A percentile compares a stretch with the other conserved stretches of the same genome.
Conservation (phyloP, 1,139 yeast genomes). For the Suhomyces atakaporum region DNA sequence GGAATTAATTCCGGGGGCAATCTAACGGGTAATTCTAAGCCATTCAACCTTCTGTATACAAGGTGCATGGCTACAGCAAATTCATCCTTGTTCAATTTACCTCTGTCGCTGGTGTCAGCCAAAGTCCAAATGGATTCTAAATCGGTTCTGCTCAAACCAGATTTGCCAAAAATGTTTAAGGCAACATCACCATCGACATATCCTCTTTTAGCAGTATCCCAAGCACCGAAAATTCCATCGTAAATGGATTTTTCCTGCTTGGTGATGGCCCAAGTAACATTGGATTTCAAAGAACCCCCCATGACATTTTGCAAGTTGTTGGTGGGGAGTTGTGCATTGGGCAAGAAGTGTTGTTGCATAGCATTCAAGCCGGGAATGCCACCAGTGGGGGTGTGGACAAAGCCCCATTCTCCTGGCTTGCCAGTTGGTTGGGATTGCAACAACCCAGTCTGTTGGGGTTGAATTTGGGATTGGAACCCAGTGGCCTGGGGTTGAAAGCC, state of each 20-base stretch:
- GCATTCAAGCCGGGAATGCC: slow-evolving; percentile 77
- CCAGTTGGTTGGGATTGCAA: slow-evolving; percentile 63
- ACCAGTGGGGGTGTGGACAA: slow-evolving; percentile 70
- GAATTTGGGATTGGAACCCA: slow-evolving; percentile 14
- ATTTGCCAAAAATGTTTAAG: slow-evolving; percentile 82
- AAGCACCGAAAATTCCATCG: slow-evolving; percentile 84
- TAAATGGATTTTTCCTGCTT: slow-evolving; percentile 85
- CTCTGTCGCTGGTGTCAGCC: slow-evolving; percentile 69
- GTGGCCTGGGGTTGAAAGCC: slow-evolving; percentile 7
- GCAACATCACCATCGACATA: slow-evolving; percentile 79
- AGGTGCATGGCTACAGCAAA: slow-evolving; percentile 85
- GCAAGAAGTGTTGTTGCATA: slow-evolving; percentile 76
- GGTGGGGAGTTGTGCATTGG: slow-evolving; percentile 48
- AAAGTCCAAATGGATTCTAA: slow-evolving; percentile 89
- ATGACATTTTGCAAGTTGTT: slow-evolving; percentile 50
- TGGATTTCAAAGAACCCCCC: slow-evolving; percentile 53
- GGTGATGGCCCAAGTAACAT: slow-evolving; percentile 74
- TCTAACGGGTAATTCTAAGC: slow-evolving; percentile 68
- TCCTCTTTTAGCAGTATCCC: slow-evolving; percentile 75
- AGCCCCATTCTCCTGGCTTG: slow-evolving; percentile 82
- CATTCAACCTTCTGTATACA: slow-evolving; percentile 73
- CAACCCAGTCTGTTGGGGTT: slow-evolving; percentile 48
- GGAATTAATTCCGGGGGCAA: slow-evolving; percentile 77
- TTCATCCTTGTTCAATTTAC: slow-evolving; percentile 74
- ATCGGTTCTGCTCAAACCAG: slow-evolving; percentile 83